Evolutionary conservation across 1,284 basidiomycete genomes (phyloP).

Genomic region (Gymnopus androsaceus): DNA sequence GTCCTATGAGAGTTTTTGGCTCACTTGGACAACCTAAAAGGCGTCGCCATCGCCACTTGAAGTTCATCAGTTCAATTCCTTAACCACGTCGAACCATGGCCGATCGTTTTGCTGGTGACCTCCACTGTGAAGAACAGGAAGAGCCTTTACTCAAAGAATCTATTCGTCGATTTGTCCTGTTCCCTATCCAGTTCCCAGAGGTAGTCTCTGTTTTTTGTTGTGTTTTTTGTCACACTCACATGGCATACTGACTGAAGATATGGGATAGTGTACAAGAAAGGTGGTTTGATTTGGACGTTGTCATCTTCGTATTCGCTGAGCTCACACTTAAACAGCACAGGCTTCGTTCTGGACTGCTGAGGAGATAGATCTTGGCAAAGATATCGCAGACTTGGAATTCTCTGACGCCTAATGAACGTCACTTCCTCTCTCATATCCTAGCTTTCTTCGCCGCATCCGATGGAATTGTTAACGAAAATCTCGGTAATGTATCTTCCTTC

Average conservation of each 20-base stretch:
- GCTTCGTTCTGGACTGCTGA: slow-evolving; percentile 98
- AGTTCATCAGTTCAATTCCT: too few relatives aligned
- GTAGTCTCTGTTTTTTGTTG: slow-evolving; percentile 40
- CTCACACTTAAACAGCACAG: slow-evolving; percentile 51
- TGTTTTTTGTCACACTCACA: slow-evolving; percentile 3
- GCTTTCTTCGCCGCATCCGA: slow-evolving; percentile 98
- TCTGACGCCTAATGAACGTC: slow-evolving; percentile 92
- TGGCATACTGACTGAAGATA: too few relatives aligned
- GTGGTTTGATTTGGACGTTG: too few relatives aligned
- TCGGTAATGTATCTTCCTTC: too few relatives aligned
- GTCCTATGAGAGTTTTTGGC: too few relatives aligned
- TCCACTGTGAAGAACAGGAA: slow-evolving; percentile 34
- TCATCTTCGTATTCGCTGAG: too few relatives aligned
- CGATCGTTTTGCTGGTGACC: too few relatives aligned
- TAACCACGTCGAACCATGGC: too few relatives aligned
- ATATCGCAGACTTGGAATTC: slow-evolving; percentile 91
- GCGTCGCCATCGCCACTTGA: too few relatives aligned
- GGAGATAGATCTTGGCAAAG: slow-evolving; percentile 97
- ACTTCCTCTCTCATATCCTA: slow-evolving; percentile 95
- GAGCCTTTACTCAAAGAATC: slow-evolving; percentile 85
- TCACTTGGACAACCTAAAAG: too few relatives aligned
- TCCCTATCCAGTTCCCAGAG: slow-evolving; percentile 93
- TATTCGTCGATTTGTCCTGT: slow-evolving; percentile 83
- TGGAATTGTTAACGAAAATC: slow-evolving; percentile 98
- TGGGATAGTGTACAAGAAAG: slow-evolving; percentile 96